Base-by-base conservation (phyloP, 352 stramenopile genomes). In the Globisporangium canariense region DNA sequence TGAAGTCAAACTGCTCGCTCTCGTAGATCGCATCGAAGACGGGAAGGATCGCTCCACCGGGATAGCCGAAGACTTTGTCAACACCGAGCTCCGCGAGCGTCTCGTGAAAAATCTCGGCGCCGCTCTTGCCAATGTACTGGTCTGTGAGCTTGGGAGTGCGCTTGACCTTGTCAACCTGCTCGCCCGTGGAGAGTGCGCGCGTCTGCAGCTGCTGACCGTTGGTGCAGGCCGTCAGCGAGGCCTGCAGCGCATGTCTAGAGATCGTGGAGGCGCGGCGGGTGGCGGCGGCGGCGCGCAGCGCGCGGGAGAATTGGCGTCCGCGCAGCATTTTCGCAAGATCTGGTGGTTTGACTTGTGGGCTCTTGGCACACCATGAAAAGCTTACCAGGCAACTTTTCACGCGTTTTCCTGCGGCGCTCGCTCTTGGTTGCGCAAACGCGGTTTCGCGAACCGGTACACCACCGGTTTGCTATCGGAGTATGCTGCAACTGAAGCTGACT, bases 1-100 rank as follows among this genome's bases (percentile, higher is more conserved):
- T 71, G 51, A 94, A 94, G 51, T 94, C 73, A 66, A 94, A 93
- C 58, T 91, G 67, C 28, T 92, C 59, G 63, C 81, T 91, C 56
- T 94, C 77, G 69, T 98, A 86, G 78, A 98, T 98, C 67, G 97
- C 91, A 76, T 98, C 94, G 58, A 98, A 91, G 36, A 98, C 85
- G 22, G 94, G 94, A 2, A 98, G 69, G 64, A 98, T 97, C 60
- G 94, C 94, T 53, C 94, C 94, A 28, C 93, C 94, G 0, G 93
- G 96, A 76, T 98, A 98, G 28, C 94, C 94, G 67, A 98, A 98
- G 14, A 98, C 91, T 53, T 90, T 89, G 56, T 96, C 77, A 3
- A 98, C 91, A 49, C 78, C 90, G 67, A 98, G 78, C 63, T 98
- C 90, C 0, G 88, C 75, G 30, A 98, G 82, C 67, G 94, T 98